A percentile compares a stretch with the other conserved stretches of the same genome.
These are phyloP conservation scores for Wickerhamomyces sp. DNA, from an alignment of 1,139 yeast genomes.

Conservation along the genomic window DNA sequence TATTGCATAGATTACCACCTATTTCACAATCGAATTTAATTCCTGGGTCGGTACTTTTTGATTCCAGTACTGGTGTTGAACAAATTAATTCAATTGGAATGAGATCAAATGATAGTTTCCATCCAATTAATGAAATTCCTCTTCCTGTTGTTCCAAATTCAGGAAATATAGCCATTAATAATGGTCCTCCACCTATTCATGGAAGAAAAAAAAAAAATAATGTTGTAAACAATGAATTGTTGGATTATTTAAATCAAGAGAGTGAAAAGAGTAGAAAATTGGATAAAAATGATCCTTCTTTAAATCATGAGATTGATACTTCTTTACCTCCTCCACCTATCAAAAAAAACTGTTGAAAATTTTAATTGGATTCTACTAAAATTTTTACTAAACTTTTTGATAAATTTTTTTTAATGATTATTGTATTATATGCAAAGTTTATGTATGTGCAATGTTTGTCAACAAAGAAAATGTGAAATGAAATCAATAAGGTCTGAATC, in stretches of 20 bases:
- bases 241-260: conserved; percentile 33
- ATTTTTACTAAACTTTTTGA: not conserved
- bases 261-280: conserved; percentile 28
- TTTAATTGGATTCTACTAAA: too few relatives aligned
- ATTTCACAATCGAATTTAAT: conserved; percentile 11
- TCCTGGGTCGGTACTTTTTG: conserved; percentile 24
- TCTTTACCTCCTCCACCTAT: conserved; percentile 29
- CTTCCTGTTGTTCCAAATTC: conserved; percentile 3
- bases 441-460: not conserved
- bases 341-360: too few relatives aligned
- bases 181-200: conserved; percentile 19
- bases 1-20: conserved; percentile 75
- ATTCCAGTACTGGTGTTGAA: not conserved
- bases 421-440: not conserved
- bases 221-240: conserved; percentile 19
- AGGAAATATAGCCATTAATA: too few relatives aligned
- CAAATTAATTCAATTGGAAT: not conserved
- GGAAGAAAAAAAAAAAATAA: conserved; percentile 26
- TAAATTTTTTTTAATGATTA: conserved; percentile 1
- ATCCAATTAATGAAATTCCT: conserved; percentile 2
- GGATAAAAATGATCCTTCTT: conserved; percentile 21
- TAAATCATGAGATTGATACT: conserved; percentile 4
- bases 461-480: not conserved
- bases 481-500: conserved; percentile 69
- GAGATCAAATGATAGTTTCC: conserved; percentile 11